These are phyloP conservation scores for Kwoniella botswanensis DNA, from an alignment of 768 basidiomycete species.

Conservation along the genomic window DNA sequence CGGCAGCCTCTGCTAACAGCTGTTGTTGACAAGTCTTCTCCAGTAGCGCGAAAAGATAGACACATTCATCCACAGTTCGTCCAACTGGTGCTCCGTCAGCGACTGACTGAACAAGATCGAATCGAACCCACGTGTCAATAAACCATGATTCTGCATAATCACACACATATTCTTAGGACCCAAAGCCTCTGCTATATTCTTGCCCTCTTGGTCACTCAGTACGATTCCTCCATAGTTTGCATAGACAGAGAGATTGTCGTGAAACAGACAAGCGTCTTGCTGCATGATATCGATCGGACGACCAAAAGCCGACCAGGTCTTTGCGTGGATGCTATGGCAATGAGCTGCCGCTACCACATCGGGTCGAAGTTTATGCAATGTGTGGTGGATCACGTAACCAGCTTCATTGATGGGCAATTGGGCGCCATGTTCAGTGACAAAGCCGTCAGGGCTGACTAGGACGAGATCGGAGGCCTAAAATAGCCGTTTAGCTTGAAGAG, in stretches of 20 bases:
- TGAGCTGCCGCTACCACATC: slow-evolving; percentile 63
- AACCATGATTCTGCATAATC: slow-evolving; percentile 38
- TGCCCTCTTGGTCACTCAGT: slow-evolving; percentile 62
- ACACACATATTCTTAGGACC: slow-evolving; percentile 30
- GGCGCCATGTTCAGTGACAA: slow-evolving; percentile 10
- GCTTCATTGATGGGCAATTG: slow-evolving; percentile 51
- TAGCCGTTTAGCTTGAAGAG: background rate
- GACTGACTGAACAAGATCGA: background rate
- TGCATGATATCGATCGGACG: slow-evolving; percentile 15
- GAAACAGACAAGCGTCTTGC: slow-evolving; percentile 28
- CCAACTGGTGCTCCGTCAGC: slow-evolving; percentile 15
- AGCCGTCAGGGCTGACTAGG: background rate
- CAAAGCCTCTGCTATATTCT: slow-evolving; percentile 59
- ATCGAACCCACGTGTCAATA: slow-evolving; percentile 16
- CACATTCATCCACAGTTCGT: slow-evolving; percentile 13
- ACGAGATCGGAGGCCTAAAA: background rate
- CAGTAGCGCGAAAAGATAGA: slow-evolving; percentile 20
- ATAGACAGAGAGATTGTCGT: slow-evolving; percentile 54
- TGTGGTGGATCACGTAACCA: slow-evolving; percentile 60
- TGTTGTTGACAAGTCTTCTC: slow-evolving; percentile 33
- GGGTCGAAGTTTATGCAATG: slow-evolving; percentile 61
- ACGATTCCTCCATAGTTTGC: slow-evolving; percentile 64
- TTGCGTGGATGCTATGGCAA: slow-evolving; percentile 63
- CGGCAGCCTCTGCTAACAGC: slow-evolving; percentile 24
- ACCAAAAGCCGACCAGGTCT: slow-evolving; percentile 62